Evolutionary conservation across 2,329 filamentous ascomycete genomes (phyloP), one percentile per base, ranked within the genome.

Genomic region (Botrytis cinerea): DNA sequence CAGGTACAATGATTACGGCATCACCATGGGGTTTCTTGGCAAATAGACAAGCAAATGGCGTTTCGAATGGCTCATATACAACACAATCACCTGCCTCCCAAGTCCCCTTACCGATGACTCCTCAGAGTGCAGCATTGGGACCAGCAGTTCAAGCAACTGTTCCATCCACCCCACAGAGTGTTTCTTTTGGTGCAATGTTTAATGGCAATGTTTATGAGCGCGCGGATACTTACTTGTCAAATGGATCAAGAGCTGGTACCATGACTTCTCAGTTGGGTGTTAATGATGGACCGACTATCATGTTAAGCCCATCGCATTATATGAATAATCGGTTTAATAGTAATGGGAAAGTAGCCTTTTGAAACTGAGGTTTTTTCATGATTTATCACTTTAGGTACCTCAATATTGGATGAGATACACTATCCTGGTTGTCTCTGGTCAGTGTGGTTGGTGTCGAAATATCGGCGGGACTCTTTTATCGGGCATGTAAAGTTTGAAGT

Each of bases 131-230:
- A 25, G 95, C 95, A 1, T 86, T 98, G 8, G 95, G 95, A 0
- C 94, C 95, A 9, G 95, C 95, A 32, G 93, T 94, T 72, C 94
- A 97, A 82, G 94, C 95, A 1, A 98, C 94, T 0, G 91, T 97
- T 18, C 92, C 93, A 6, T 93, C 88, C 4, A 93, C 90, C 0
- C 89, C 90, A 16, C 78, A 80, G 40, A 80, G 76, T 43, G 78
- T 76, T 16, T 74, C 79, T 2, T 81, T 79, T 66, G 76, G 76
- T 51, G 70, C 74, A 12, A 79, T 80, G 76, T 81, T 81, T 61
- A 78, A 70, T 71, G 77, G 79, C 35, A 79, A 78, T 64, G 77
- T 80, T 14, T 82, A 79, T 72, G 80, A 82, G 61, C 77, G 80
- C 35, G 76, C 80, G 18, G 80, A 81, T 66, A 75, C 78, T 5